A percentile compares a stretch with the other conserved stretches of the same genome.
Conservation (phyloP, 331 rosid genomes). For the Malus hybrid region DNA sequence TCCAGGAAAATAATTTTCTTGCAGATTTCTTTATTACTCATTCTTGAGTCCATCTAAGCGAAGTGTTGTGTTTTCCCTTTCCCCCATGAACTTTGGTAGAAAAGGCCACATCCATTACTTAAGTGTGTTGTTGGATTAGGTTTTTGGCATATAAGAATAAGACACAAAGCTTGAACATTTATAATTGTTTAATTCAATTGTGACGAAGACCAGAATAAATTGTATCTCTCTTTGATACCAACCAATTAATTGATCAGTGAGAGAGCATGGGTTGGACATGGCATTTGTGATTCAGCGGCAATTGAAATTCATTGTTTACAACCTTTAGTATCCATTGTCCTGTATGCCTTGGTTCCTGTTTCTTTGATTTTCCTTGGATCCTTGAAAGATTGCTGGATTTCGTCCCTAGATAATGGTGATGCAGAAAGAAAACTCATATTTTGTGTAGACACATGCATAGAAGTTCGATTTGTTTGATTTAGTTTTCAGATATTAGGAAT, state of each 20-base stretch:
- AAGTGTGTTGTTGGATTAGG: neutral
- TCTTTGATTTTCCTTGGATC: no score
- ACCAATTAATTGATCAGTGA: neutral
- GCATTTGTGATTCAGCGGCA: no score
- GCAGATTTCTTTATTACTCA: neutral
- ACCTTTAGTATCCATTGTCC: no score
- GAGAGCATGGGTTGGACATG: neutral
- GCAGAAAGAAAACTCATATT: no score
- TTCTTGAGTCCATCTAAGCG: neutral
- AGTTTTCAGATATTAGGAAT: no score
- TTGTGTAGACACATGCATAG: no score
- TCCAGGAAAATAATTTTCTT: neutral
- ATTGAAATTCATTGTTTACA: no score
- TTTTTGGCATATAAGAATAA: neutral
- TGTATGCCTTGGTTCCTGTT: no score
- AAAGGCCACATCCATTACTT: neutral
- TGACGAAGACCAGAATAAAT: neutral
- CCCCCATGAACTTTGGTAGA: neutral
- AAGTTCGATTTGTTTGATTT: no score
- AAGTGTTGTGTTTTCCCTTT: neutral
- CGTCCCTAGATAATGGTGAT: no score
- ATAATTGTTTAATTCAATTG: neutral
- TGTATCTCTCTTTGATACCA: neutral
- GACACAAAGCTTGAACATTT: neutral
- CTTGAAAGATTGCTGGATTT: no score